A percentile compares a stretch with the other conserved stretches of the same genome.
phyloP scores from a whole-genome alignment of 108 stramenopile genomes.

The Pseudonitzschia delicatissima region DNA sequence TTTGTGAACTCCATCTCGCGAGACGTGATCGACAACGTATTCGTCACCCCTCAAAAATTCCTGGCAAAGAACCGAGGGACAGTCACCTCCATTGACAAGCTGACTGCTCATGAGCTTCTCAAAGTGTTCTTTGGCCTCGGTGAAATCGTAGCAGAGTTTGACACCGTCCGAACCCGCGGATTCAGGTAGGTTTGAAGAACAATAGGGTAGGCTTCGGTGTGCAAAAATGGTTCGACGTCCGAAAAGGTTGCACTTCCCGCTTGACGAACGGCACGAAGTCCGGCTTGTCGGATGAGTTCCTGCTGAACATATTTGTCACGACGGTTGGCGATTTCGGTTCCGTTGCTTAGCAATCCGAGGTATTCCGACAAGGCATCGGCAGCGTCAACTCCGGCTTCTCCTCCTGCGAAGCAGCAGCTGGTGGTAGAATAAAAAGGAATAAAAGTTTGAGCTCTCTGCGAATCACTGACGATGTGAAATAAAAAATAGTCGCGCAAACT shows the following conservation, averaged over 20 bases:
- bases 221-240: slow-evolving; percentile 71
- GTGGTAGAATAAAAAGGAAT: slow-evolving; percentile 22
- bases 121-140: slow-evolving; percentile 49
- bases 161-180: slow-evolving; percentile 76
- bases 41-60: slow-evolving; percentile 88
- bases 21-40: slow-evolving; percentile 88
- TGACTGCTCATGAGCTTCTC: slow-evolving; percentile 44
- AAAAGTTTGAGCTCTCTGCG: no score
- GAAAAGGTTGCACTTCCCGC: slow-evolving; percentile 58
- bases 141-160: slow-evolving; percentile 40
- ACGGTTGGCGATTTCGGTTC: slow-evolving; percentile 59
- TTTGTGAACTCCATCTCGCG: slow-evolving; percentile 86
- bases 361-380: slow-evolving; percentile 68
- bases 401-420: slow-evolving; percentile 79
- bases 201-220: slow-evolving; percentile 57
- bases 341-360: slow-evolving; percentile 49
- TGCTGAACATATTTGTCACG: slow-evolving; percentile 81
- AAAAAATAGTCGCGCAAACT: no score
- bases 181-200: slow-evolving; percentile 90
- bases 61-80: slow-evolving; percentile 84
- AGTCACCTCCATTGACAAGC: slow-evolving; percentile 52
- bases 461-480: no score
- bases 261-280: slow-evolving; percentile 73
- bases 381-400: slow-evolving; percentile 78
- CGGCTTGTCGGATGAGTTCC: slow-evolving; percentile 63